Percentiles rank a stretch among this genome's conserved stretches.
These are phyloP conservation scores for Parascedosporium putredinis DNA, from an alignment of 2,329 filamentous ascomycete genomes.

Conservation along the genomic window DNA sequence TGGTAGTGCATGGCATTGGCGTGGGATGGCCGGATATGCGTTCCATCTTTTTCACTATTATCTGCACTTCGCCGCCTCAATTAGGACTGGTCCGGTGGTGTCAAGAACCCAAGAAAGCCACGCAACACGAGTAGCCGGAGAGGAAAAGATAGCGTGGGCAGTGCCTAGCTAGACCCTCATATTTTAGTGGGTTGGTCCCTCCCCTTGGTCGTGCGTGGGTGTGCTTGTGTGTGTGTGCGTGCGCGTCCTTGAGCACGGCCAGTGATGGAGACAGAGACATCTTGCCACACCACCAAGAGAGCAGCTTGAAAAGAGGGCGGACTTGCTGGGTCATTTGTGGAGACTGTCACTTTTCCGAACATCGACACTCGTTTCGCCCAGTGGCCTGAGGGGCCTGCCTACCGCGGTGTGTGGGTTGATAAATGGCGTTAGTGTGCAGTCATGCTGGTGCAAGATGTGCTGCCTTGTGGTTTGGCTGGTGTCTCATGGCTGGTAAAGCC, in stretches of 20 bases:
- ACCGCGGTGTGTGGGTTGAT: conserved; percentile 3
- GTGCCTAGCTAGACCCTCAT: background rate
- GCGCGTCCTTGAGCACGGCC: no score
- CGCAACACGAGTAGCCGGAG: background rate
- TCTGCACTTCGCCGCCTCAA: background rate
- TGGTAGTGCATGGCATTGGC: no score
- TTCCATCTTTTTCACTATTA: background rate
- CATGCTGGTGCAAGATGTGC: background rate
- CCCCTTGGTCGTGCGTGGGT: background rate
- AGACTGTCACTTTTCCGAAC: no score
- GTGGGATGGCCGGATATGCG: background rate
- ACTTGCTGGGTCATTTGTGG: no score
- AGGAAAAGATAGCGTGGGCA: background rate
- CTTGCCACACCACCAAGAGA: conserved; percentile 4
- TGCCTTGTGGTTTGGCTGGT: background rate
- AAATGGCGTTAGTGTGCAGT: conserved; percentile 3
- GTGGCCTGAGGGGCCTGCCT: background rate
- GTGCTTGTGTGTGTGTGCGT: background rate
- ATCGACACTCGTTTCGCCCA: no score
- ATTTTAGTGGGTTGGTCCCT: background rate
- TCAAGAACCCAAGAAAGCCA: background rate
- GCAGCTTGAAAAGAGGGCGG: no score
- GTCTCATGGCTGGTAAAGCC: conserved; percentile 1
- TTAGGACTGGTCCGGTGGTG: background rate
- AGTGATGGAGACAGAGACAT: background rate